Evolutionary conservation across 192 early-diverging fungal genomes (phyloP).

Genomic region (Umbelopsis sp.): DNA sequence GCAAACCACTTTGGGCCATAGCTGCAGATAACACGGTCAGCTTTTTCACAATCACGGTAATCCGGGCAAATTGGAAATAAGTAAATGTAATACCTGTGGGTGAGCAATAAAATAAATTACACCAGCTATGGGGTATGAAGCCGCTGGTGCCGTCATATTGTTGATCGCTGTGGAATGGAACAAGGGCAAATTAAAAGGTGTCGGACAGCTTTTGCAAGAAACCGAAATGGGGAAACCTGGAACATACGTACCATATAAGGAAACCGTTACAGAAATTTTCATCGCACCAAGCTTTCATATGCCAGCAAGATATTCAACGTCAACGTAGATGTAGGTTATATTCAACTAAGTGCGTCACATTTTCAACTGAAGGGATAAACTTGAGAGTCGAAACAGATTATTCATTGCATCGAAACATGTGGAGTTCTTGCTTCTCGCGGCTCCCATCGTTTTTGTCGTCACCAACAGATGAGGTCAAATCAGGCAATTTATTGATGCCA

Average conservation of each 20-base stretch:
- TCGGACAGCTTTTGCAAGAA: background rate
- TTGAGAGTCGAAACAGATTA: too few relatives aligned
- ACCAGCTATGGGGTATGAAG: slow-evolving; percentile 35
- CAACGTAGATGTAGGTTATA: too few relatives aligned
- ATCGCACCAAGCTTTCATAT: background rate
- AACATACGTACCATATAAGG: background rate
- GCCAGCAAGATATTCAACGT: too few relatives aligned
- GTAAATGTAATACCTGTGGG: slow-evolving; percentile 34
- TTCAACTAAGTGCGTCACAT: too few relatives aligned
- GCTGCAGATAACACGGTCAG: slow-evolving; percentile 13
- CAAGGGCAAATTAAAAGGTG: too few relatives aligned
- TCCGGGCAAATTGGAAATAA: background rate
- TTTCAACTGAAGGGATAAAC: too few relatives aligned
- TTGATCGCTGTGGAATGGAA: background rate
- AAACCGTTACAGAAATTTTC: background rate
- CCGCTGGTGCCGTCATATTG: slow-evolving; percentile 15
- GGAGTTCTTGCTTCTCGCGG: too few relatives aligned
- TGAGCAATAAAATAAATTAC: slow-evolving; percentile 46
- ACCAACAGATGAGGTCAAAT: too few relatives aligned
- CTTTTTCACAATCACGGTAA: background rate
- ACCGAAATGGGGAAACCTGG: background rate
- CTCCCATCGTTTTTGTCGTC: too few relatives aligned
- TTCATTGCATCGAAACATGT: too few relatives aligned
- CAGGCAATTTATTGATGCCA: too few relatives aligned
- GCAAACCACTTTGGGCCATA: slow-evolving; percentile 53